Base-by-base conservation (phyloP, 2,329 filamentous ascomycete genomes). In the Pseudogymnoascus sp. region DNA sequence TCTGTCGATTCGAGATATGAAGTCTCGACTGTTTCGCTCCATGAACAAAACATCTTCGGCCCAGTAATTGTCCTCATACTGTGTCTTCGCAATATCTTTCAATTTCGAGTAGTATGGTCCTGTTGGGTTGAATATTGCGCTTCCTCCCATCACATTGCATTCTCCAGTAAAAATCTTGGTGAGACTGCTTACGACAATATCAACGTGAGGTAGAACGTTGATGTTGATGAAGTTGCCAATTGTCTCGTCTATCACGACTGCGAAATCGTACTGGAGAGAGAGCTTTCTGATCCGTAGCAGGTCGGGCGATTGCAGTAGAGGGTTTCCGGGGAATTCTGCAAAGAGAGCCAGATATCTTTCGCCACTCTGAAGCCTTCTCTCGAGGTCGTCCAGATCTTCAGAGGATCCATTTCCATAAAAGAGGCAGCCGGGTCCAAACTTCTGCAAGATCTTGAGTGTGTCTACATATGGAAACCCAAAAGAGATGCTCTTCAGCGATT, bases 391-490 rank as follows among this genome's bases (percentile, higher is more conserved):
- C 0, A 99, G 78, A 65, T 98, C 93, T 60, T 84, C 83, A 1
- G 85, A 78, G 2, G 89, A 90, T 0, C 89, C 91, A 70, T 89
- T 84, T 2, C 93, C 93, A 75, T 96, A 97, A 74, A 98, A 98
- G 2, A 89, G 75, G 65, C 89, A 93, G 0, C 93, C 93, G 0
- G 92, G 90, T 0, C 93, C 95, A 75, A 96, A 98, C 75, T 98
- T 99, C 74, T 98, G 82, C 4, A 98, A 79, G 61, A 97, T 91
- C 75, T 99, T 99, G 63, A 98, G 82, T 0, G 95, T 97, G 76
- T 99, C 95, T 62, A 97, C 91, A 71, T 99, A 99, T 0, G 95
- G 92, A 70, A 99, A 99, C n/a, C 95, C 95, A 72, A 92, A 97
- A 72, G 89, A 93, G 73, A 99, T 86, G 75, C 92, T 96, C 76